Percentiles rank a stretch among this genome's conserved stretches.
phyloP scores from a whole-genome alignment of 768 basidiomycete species.

The Boletus reticuloceps region DNA sequence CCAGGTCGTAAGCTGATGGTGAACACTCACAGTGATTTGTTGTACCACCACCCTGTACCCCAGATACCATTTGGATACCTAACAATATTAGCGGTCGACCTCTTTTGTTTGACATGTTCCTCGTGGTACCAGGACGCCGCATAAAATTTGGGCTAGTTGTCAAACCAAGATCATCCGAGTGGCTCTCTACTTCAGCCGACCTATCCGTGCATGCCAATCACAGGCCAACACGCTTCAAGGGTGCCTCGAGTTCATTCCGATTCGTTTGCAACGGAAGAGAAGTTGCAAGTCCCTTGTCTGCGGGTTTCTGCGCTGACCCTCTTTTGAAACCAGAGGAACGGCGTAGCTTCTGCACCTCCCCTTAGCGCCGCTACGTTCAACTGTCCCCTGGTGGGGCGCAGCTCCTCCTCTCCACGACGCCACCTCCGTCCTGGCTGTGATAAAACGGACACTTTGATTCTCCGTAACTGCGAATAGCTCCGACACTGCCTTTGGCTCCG shows the following conservation, averaged over 20 bases:
- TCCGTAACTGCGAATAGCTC: constrained; percentile 4
- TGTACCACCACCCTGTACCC: constrained; percentile 15
- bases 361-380: neutral
- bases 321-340: neutral
- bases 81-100: neutral
- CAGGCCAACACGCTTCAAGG: neutral
- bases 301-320: neutral
- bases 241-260: neutral
- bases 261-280: neutral
- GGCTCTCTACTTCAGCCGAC: neutral
- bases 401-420: neutral
- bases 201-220: neutral
- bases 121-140: neutral
- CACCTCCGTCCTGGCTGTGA: constrained; percentile 1
- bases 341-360: neutral
- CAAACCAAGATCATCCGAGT: neutral
- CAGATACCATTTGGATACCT: constrained; percentile 1
- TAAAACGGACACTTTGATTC: neutral
- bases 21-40: neutral
- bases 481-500: constrained; percentile 14
- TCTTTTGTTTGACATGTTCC: neutral
- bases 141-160: neutral
- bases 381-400: neutral
- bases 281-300: neutral
- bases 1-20: constrained; percentile 6